Evolutionary conservation across 2,329 filamentous ascomycete species (phyloP).

Genomic region (Ophiostoma sp.): DNA sequence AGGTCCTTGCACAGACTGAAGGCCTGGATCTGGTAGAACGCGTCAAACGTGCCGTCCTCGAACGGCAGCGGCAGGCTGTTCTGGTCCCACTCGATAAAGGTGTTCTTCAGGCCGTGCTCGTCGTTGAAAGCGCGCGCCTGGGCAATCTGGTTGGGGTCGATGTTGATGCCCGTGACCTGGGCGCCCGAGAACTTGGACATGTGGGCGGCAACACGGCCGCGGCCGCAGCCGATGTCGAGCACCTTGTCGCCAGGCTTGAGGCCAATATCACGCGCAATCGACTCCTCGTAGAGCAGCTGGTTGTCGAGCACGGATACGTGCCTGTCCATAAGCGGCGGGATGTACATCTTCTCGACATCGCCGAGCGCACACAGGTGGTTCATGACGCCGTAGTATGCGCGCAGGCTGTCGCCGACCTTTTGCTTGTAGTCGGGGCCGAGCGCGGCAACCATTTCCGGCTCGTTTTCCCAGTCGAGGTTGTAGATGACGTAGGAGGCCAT

Average conservation of each 20-base stretch:
- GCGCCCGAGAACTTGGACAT: constrained; percentile 46
- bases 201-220: constrained; percentile 49
- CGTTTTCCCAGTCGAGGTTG: constrained; percentile 50
- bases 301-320: constrained; percentile 46
- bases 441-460: constrained; percentile 42
- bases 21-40: constrained; percentile 54
- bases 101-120: constrained; percentile 40
- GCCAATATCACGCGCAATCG: constrained; percentile 43
- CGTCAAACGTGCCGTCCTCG: constrained; percentile 44
- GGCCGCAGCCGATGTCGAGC: constrained; percentile 49
- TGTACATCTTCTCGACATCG: constrained; percentile 55
- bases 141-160: constrained; percentile 48
- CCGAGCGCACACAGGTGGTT: constrained; percentile 52
- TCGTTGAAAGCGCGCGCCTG: constrained; percentile 43
- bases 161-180: constrained; percentile 47
- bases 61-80: constrained; percentile 49
- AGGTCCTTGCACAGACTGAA: constrained; percentile 49
- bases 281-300: constrained; percentile 49
- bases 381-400: constrained; percentile 48
- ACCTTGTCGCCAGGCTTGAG: constrained; percentile 43
- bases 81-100: constrained; percentile 47
- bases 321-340: constrained; percentile 49
- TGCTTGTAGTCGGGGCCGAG: constrained; percentile 46
- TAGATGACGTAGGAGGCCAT: constrained; percentile 54
- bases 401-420: constrained; percentile 47